Evolutionary conservation across 2,329 filamentous ascomycete species (phyloP).

Genomic region (Hypoxylon sp.): DNA sequence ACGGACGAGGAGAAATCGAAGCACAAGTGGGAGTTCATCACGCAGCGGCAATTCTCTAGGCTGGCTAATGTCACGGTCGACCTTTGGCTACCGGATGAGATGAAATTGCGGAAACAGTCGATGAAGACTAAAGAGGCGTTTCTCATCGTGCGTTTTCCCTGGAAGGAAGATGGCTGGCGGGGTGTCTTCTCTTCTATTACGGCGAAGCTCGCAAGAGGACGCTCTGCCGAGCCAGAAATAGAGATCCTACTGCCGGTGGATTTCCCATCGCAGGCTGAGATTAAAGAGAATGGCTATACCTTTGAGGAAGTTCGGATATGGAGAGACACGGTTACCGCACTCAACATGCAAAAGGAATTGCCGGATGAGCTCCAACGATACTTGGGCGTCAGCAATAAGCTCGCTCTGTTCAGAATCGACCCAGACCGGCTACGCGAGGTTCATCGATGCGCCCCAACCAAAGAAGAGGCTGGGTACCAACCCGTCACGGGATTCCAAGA

Average conservation of each 20-base stretch:
- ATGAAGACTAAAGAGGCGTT: slow-evolving; percentile 71
- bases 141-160: slow-evolving; percentile 77
- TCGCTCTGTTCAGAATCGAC: slow-evolving; percentile 79
- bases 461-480: slow-evolving; percentile 73
- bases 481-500: slow-evolving; percentile 56
- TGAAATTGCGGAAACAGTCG: slow-evolving; percentile 66
- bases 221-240: slow-evolving; percentile 68
- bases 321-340: slow-evolving; percentile 68
- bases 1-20: slow-evolving; percentile 55
- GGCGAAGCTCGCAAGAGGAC: slow-evolving; percentile 67
- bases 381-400: slow-evolving; percentile 75
- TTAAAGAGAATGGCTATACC: slow-evolving; percentile 71
- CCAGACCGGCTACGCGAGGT: slow-evolving; percentile 71
- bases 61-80: slow-evolving; percentile 79
- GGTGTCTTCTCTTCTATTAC: slow-evolving; percentile 62
- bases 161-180: slow-evolving; percentile 64
- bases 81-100: slow-evolving; percentile 78
- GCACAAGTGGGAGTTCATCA: slow-evolving; percentile 78
- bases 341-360: slow-evolving; percentile 72
- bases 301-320: slow-evolving; percentile 76
- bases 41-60: slow-evolving; percentile 76
- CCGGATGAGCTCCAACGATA: slow-evolving; percentile 75
- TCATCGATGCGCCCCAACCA: slow-evolving; percentile 71
- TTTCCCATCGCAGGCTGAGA: slow-evolving; percentile 70
- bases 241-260: slow-evolving; percentile 78